A percentile compares a stretch with the other conserved stretches of the same genome.
These are phyloP conservation scores for Aspergillus funiculosus DNA, from an alignment of 495 filamentous ascomycete genomes.

Conservation along the genomic window DNA sequence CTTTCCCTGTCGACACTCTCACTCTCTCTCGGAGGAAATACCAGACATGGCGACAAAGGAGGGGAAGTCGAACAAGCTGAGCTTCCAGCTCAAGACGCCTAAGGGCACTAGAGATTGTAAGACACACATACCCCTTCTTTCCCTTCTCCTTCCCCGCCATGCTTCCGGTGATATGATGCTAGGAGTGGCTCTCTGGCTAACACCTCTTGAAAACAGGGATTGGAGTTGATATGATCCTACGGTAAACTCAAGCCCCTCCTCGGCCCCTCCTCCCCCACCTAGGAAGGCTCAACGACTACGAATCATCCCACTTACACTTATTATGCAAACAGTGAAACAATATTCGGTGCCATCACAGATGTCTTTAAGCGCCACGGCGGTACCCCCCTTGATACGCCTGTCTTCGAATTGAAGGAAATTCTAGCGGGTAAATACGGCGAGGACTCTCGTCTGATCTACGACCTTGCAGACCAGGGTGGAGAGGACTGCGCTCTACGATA, in stretches of 20 bases:
- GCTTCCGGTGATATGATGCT: no score
- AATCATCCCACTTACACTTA: background rate
- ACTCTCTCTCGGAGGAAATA: conserved; percentile 1
- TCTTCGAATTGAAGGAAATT: conserved; percentile 74
- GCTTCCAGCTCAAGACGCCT: conserved; percentile 39
- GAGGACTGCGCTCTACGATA: conserved; percentile 82
- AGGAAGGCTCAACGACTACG: background rate
- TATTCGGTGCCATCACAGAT: conserved; percentile 71
- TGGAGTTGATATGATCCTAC: conserved; percentile 12
- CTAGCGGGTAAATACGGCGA: conserved; percentile 88
- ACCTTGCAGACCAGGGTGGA: conserved; percentile 78
- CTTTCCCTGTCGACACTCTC: conserved; percentile 4
- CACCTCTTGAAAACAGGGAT: conserved; percentile 2
- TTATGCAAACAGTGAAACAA: conserved; percentile 26
- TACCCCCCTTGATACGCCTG: conserved; percentile 78
- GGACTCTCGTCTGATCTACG: conserved; percentile 87
- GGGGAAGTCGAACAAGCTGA: conserved; percentile 17
- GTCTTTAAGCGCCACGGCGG: conserved; percentile 90
- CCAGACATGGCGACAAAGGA: conserved; percentile 31
- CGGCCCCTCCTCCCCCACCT: conserved; percentile 55
- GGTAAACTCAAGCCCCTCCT: conserved; percentile 31
- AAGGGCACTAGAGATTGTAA: conserved; percentile 41
- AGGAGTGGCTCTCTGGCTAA: background rate
- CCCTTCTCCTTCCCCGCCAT: no score
- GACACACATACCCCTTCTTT: no score